These are phyloP conservation scores for Baorangia bicolor DNA, from an alignment of 768 basidiomycete species.

Conservation along the genomic window DNA sequence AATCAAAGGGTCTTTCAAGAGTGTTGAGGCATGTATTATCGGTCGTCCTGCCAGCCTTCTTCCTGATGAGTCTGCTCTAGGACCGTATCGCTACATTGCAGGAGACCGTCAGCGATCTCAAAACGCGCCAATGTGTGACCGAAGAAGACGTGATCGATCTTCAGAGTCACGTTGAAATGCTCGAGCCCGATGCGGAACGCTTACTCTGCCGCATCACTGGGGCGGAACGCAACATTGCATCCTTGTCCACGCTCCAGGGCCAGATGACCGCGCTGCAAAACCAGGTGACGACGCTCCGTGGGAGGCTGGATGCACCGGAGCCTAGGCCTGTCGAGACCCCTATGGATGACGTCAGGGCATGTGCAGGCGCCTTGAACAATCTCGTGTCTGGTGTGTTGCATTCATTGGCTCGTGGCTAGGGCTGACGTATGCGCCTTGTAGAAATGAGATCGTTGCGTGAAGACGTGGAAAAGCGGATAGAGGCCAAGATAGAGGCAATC, in stretches of 20 bases:
- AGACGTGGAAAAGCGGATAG: constrained; percentile 45
- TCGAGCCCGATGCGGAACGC: constrained; percentile 36
- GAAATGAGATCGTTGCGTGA: constrained; percentile 48
- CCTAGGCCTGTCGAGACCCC: constrained; percentile 7
- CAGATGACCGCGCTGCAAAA: constrained; percentile 23
- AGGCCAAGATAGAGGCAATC: constrained; percentile 44
- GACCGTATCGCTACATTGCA: constrained; percentile 26
- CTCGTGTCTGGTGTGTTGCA: constrained; percentile 42
- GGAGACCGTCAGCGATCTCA: constrained; percentile 18
- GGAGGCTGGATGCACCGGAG: constrained; percentile 19
- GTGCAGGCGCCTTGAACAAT: constrained; percentile 36
- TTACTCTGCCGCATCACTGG: constrained; percentile 27
- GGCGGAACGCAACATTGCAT: constrained; percentile 32
- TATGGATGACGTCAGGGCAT: constrained; percentile 26
- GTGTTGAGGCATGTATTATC: constrained; percentile 17
- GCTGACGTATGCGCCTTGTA: constrained; percentile 17
- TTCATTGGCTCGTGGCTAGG: not conserved
- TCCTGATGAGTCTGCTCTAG: constrained; percentile 12
- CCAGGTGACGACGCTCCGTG: constrained; percentile 20
- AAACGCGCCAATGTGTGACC: constrained; percentile 22
- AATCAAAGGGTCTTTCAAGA: constrained; percentile 21
- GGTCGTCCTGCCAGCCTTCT: not conserved
- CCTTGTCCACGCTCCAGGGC: constrained; percentile 27
- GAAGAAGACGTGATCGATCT: constrained; percentile 34
- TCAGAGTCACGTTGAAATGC: constrained; percentile 38